Percentiles rank a stretch among this genome's conserved stretches.
Evolutionary conservation across 306 rosid species (phyloP).

Genomic region (Fagus sylvatica): DNA sequence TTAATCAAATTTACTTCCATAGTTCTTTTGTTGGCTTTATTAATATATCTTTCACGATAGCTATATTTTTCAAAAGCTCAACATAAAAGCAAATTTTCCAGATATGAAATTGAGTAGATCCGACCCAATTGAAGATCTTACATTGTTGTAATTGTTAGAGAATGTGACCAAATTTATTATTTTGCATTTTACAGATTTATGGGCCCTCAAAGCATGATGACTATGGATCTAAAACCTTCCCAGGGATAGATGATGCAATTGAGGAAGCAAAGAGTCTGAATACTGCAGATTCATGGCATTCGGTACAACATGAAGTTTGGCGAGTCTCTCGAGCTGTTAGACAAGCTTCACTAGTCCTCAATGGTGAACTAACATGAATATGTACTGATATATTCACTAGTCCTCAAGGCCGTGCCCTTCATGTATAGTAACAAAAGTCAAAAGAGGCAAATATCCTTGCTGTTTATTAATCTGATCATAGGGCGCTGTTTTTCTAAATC

Average conservation of each 20-base stretch:
- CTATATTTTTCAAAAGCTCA: background rate
- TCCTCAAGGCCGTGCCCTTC: background rate
- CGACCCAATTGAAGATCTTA: background rate
- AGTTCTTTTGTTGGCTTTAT: background rate
- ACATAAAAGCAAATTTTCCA: background rate
- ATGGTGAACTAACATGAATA: slow-evolving; percentile 53
- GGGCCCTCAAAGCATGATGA: slow-evolving; percentile 63
- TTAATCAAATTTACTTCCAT: background rate
- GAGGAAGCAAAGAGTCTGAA: slow-evolving; percentile 39
- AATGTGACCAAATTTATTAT: background rate
- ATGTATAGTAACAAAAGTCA: background rate
- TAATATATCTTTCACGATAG: too few relatives aligned
- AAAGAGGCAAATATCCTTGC: background rate
- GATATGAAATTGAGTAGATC: background rate
- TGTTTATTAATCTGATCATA: background rate
- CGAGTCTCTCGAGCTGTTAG: slow-evolving; percentile 64
- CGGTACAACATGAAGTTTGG: slow-evolving; percentile 68
- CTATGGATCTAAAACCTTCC: slow-evolving; percentile 61
- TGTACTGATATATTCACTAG: background rate
- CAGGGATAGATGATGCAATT: slow-evolving; percentile 57
- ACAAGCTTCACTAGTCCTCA: slow-evolving; percentile 52
- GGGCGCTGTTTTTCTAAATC: background rate
- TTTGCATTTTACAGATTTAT: slow-evolving; percentile 47
- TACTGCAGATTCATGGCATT: slow-evolving; percentile 55
- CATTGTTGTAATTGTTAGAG: background rate